Evolutionary conservation across 306 rosid genomes (phyloP).

Genomic region (Trifolium dubium): DNA sequence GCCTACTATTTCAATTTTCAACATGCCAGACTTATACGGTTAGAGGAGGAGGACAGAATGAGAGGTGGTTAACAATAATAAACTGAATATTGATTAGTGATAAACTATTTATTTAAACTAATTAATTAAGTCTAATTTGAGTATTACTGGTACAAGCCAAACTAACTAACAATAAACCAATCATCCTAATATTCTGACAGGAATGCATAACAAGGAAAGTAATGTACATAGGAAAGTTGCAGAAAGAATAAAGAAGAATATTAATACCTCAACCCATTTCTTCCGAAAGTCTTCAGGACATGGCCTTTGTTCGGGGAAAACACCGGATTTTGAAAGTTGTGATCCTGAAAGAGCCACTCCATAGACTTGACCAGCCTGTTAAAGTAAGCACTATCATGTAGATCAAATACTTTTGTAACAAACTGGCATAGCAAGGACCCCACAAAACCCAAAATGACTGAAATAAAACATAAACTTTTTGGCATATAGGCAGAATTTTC

Average conservation of each 20-base stretch:
- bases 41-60: neutral
- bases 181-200: slow-evolving; percentile 11
- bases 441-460: slow-evolving; percentile 22
- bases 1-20: neutral
- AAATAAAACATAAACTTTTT: slow-evolving; percentile 19
- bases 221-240: slow-evolving; percentile 12
- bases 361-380: slow-evolving; percentile 97
- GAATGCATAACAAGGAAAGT: neutral
- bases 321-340: slow-evolving; percentile 73
- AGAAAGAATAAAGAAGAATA: slow-evolving; percentile 8
- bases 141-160: slow-evolving; percentile 20
- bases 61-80: neutral
- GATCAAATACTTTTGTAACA: slow-evolving; percentile 39
- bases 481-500: slow-evolving; percentile 7
- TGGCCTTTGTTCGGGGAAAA: slow-evolving; percentile 78
- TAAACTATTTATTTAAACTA: neutral
- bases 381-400: slow-evolving; percentile 41
- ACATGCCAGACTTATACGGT: neutral
- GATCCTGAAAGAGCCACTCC: slow-evolving; percentile 85
- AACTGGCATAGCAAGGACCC: slow-evolving; percentile 10
- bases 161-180: slow-evolving; percentile 27
- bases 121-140: slow-evolving; percentile 6
- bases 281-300: slow-evolving; percentile 79
- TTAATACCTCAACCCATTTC: slow-evolving; percentile 93
- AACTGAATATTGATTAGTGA: slow-evolving; percentile 14